Evolutionary conservation across 2,329 filamentous ascomycete genomes (phyloP).

Genomic region (Apiospora kogelbergensis): DNA sequence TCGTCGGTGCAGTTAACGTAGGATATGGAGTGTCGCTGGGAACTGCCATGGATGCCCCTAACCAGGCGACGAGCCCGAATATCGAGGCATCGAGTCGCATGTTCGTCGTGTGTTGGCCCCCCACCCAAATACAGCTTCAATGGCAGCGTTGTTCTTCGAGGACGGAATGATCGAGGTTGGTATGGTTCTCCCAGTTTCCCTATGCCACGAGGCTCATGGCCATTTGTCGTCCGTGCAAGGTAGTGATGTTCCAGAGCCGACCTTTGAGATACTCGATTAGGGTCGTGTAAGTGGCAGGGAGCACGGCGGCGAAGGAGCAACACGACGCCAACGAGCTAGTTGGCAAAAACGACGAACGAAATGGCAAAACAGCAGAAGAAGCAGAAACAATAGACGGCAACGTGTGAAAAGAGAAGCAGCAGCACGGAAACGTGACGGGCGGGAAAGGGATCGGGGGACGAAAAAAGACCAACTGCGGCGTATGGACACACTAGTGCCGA

Average conservation of each 20-base stretch:
- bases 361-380: background rate
- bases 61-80: conserved; percentile 3
- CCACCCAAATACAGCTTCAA: background rate
- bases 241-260: background rate
- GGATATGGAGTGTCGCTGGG: background rate
- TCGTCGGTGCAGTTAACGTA: too few species aligned
- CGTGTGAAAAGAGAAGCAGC: background rate
- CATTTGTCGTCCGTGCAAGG: background rate
- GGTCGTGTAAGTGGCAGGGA: background rate
- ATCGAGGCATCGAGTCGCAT: conserved; percentile 12
- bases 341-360: background rate
- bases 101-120: background rate
- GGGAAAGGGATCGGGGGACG: conserved; percentile 27
- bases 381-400: background rate
- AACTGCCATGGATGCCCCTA: background rate
- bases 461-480: conserved; percentile 21
- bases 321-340: background rate
- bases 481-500: background rate
- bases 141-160: background rate
- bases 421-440: background rate
- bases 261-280: background rate
- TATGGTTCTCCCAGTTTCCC: background rate
- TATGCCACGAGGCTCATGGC: background rate
- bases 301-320: background rate
- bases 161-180: background rate